Percentiles rank a stretch among this genome's conserved stretches.
These are phyloP conservation scores for Scenedesmus sp. DNA, from an alignment of 163 green algal species.

Conservation along the genomic window DNA sequence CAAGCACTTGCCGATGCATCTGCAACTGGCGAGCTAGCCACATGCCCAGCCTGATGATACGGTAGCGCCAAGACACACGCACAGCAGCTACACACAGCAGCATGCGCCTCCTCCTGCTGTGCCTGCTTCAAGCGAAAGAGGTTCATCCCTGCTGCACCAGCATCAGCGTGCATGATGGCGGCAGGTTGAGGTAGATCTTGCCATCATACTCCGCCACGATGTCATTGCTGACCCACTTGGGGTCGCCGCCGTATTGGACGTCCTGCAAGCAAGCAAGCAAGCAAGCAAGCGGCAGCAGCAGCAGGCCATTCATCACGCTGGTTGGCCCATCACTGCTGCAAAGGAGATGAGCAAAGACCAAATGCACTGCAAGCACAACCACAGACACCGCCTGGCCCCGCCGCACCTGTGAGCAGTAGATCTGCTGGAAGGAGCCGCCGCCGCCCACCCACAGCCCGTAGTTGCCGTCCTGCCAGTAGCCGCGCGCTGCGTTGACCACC, in stretches of 20 bases:
- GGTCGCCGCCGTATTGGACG: not conserved
- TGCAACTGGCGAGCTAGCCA: too few relatives aligned
- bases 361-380: not conserved
- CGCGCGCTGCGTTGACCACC: slow-evolving; percentile 69
- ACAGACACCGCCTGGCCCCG: not conserved
- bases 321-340: not conserved
- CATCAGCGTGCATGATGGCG: slow-evolving; percentile 58
- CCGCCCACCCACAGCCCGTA: slow-evolving; percentile 66
- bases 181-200: slow-evolving; percentile 67
- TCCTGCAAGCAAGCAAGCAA: not conserved
- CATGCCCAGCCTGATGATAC: too few relatives aligned
- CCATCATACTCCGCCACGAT: slow-evolving; percentile 56
- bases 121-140: too few relatives aligned
- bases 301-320: not conserved
- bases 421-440: slow-evolving; percentile 59
- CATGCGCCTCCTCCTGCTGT: too few relatives aligned
- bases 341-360: too few relatives aligned
- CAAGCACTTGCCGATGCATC: too few relatives aligned
- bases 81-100: too few relatives aligned
- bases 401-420: slow-evolving; percentile 57
- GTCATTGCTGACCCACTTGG: slow-evolving; percentile 41
- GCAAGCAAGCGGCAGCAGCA: not conserved
- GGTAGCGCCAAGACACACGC: too few relatives aligned
- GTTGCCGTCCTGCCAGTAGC: slow-evolving; percentile 52
- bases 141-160: slow-evolving; percentile 54